phyloP scores from a whole-genome alignment of 352 stramenopile species.

The Phytophthora cryptogea region DNA sequence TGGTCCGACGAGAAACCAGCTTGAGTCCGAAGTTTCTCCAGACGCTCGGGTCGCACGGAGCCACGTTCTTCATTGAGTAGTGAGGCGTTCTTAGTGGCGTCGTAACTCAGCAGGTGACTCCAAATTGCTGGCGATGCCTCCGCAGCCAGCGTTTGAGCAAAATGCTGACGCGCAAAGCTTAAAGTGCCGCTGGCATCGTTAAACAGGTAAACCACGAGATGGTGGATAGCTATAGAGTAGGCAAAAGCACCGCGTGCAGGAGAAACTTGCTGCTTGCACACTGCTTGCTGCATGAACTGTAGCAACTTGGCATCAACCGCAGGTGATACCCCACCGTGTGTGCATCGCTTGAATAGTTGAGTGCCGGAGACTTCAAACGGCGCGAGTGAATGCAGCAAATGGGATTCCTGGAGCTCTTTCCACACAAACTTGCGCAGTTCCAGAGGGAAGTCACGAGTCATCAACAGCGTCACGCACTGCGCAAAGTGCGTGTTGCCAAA shows the following conservation, averaged over 20 bases:
- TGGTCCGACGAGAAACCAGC: constrained; percentile 37
- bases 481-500: constrained; percentile 74
- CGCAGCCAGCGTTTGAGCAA: constrained; percentile 46
- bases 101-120: constrained; percentile 59
- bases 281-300: constrained; percentile 51
- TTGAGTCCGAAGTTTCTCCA: constrained; percentile 32
- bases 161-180: constrained; percentile 51
- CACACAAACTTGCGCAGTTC: constrained; percentile 67
- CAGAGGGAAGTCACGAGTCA: constrained; percentile 60
- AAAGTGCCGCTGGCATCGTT: constrained; percentile 27
- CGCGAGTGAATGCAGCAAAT: constrained; percentile 54
- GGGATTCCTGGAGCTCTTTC: constrained; percentile 65
- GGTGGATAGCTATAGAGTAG: constrained; percentile 65
- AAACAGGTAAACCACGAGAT: constrained; percentile 66
- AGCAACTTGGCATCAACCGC: constrained; percentile 47
- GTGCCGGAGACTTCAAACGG: constrained; percentile 37
- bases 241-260: constrained; percentile 48
- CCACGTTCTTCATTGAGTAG: constrained; percentile 9
- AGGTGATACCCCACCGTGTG: constrained; percentile 12
- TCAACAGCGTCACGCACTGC: constrained; percentile 61
- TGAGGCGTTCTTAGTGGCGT: constrained; percentile 17
- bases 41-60: constrained; percentile 12
- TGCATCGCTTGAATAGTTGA: constrained; percentile 48
- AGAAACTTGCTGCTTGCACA: constrained; percentile 42
- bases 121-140: constrained; percentile 45